Conservation (phyloP, 805 yeast species). For the Candida palmyrensis region DNA sequence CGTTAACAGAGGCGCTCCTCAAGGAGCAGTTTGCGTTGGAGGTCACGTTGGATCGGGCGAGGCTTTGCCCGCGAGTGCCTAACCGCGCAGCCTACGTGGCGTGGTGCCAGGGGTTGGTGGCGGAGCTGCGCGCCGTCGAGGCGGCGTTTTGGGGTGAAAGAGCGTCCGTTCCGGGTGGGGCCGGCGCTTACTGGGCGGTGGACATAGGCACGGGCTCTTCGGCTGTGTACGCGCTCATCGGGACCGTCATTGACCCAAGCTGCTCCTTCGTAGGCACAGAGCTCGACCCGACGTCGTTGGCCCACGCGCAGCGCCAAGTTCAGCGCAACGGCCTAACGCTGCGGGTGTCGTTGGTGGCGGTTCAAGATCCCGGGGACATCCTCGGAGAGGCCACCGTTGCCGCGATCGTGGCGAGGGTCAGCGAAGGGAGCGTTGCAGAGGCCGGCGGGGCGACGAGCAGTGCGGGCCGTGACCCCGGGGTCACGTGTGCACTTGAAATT, state of each 20-base stretch:
- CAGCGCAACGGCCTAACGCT: constrained; percentile 1
- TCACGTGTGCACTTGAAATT: neutral
- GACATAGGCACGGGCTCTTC: constrained; percentile 20
- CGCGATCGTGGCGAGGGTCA: too few relatives aligned
- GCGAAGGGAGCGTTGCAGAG: too few relatives aligned
- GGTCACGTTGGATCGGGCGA: constrained; percentile 8
- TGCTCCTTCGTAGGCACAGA: constrained; percentile 12
- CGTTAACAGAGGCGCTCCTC: constrained; percentile 11
- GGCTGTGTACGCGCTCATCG: constrained; percentile 13
- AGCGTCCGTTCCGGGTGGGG: neutral
- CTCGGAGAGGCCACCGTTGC: too few relatives aligned
- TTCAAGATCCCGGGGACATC: neutral
- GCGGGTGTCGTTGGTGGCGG: neutral
- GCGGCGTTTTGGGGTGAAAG: too few relatives aligned
- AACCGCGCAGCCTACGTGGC: constrained; percentile 14
- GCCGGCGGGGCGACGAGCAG: too few relatives aligned
- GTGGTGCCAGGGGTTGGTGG: constrained; percentile 9
- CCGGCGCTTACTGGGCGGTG: constrained; percentile 6
- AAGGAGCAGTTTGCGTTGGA: constrained; percentile 8
- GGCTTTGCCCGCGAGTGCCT: constrained; percentile 15
- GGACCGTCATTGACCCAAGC: constrained; percentile 1
- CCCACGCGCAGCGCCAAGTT: constrained; percentile 7
- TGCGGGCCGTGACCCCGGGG: too few relatives aligned
- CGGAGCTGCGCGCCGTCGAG: constrained; percentile 6
- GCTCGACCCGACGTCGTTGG: constrained; percentile 9